Base-by-base conservation (phyloP, 306 rosid species). In the Lathyrus tuberosus region DNA sequence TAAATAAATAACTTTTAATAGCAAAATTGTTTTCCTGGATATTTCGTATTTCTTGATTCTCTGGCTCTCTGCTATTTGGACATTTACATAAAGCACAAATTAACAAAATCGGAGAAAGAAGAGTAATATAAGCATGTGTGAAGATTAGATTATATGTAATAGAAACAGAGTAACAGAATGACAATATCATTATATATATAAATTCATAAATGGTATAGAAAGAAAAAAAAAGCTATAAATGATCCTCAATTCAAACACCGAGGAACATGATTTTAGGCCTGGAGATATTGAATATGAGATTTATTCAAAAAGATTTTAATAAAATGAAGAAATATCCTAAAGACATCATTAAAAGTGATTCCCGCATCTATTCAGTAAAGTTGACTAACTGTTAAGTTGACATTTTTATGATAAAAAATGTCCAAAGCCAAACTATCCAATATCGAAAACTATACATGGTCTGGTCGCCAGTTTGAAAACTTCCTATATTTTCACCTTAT, bases 401-500 rank as follows among this genome's bases (percentile, higher is more conserved):
- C 69, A 57, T 20, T 60, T 79, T 71, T 66, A 40, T 56, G 53
- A 64, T 80, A 75, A 61, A 35, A 79, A 82, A 73, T 37, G 61
- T 72, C 73, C 51, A 58, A n/a, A n/a, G n/a, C n/a, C n/a, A 44
- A 37, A 67, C 41, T 37, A 69, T 72, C 76, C 80, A 79, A 74
- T 76, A 73, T 67, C 10, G 8, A 38, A 81, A 70, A 49, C 85
- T 88, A 65, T 83, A 69, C 85, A 84, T 77, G 81, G 44, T 76
- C 65, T 73, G 68, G 60, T 76, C 28, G 60, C 77, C 71, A 31
- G 74, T 54, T 67, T 79, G 68, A 75, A 79, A 84, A 84, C 43
- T 81, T 64, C 54, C 63, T 66, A 72, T 41, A 58, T 43, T 71
- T 78, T 53, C 78, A 70, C 71, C 62, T 65, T 41, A 58, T 43